Percentiles rank a stretch among this genome's conserved stretches.
These are phyloP conservation scores for Fraxinus greggii DNA, from an alignment of 305 asterid species.

Conservation along the genomic window DNA sequence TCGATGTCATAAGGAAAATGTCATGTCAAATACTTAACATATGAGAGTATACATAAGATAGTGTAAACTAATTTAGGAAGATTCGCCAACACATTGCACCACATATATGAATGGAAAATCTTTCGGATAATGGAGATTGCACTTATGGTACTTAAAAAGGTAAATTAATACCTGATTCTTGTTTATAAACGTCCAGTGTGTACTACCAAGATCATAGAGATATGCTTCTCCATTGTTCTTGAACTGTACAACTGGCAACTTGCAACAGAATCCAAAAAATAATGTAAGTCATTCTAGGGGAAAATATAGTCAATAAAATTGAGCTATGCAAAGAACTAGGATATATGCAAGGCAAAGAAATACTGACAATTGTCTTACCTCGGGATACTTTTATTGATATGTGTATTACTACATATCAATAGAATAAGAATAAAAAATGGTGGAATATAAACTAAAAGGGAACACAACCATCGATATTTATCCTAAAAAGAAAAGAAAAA, in stretches of 20 bases:
- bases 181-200: slow-evolving; percentile 85
- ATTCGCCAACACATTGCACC: background rate
- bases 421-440: background rate
- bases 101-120: background rate
- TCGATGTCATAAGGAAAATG: background rate
- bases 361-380: background rate
- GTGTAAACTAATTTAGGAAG: background rate
- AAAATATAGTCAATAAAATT: background rate
- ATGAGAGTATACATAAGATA: background rate
- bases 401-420: background rate
- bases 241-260: slow-evolving; percentile 83
- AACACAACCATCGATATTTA: background rate
- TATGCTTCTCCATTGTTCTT: slow-evolving; percentile 66
- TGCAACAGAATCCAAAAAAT: slow-evolving; percentile 19
- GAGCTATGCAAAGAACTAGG: background rate
- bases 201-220: slow-evolving; percentile 84
- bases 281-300: background rate
- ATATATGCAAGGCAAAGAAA: background rate
- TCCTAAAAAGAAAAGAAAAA: background rate
- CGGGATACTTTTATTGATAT: background rate
- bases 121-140: background rate
- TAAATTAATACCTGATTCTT: slow-evolving; percentile 62
- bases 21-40: background rate
- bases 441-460: background rate
- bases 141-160: slow-evolving; percentile 2